Evolutionary conservation across 257 asterid genomes (phyloP), one percentile per base, ranked within the genome.

Genomic region (Penstemon davidsonii): DNA sequence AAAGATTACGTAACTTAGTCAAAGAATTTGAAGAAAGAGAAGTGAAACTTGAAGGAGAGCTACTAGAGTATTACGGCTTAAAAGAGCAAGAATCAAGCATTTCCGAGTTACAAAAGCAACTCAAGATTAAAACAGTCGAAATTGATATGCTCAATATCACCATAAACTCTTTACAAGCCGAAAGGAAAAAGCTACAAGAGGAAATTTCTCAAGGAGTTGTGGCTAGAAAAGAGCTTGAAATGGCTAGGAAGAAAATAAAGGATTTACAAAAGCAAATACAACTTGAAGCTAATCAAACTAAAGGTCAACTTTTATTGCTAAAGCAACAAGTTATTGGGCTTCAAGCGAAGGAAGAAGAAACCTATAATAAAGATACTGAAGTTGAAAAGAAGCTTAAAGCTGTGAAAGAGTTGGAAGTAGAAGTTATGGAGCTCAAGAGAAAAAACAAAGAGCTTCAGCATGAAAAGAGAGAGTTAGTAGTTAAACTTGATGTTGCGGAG

Each of bases 21-120:
- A 76, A 76, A 62, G 99, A 91, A 70, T 62, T 94, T 73, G 96
- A 88, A 76, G 97, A 94, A 72, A 82, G 99, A 74, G 97, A 90
- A 58, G 96, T 87, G 75, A 91, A 87, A 80, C 97, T 94, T 13
- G 96, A 94, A 79, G 96, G 94, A 0, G 99, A 94, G 83, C 87
- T 94, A 62, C 85, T 94, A 2, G 96, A 91, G 65, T 94, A 91
- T 64, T 87, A 91, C 40, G 97, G 97, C 25, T 68, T 94, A 76
- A 87, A 84, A 82, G 99, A 94, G 79, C 96, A 94, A 77, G 99
- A 94, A 53, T 82, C 96, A 55, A 78, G 87, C 61, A 67, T 91
- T 6, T 25, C 80, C 4, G 99, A 94, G 82, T 60, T 91, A 49
- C 96, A 88, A 69, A 91, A 82, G 75, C 97, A 91, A 83, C 90